Conservation (phyloP, 495 filamentous ascomycete species). For the Cryomyces antarcticus region DNA sequence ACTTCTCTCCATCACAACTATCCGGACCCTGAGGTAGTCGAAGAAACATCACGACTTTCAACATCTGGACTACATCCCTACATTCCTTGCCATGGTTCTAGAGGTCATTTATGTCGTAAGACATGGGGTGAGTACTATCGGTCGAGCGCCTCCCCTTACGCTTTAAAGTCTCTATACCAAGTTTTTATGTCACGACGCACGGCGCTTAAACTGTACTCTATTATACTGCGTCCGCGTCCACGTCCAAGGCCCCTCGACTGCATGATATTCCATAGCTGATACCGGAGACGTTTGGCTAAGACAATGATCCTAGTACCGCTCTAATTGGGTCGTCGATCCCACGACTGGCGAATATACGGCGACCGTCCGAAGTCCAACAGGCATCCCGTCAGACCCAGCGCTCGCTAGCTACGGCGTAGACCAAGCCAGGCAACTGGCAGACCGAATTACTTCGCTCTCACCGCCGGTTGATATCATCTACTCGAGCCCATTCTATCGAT, state of each 20-base stretch:
- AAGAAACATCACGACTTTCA: too few relatives aligned
- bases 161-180: too few relatives aligned
- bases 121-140: constrained; percentile 40
- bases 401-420: constrained; percentile 67
- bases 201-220: neutral
- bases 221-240: neutral
- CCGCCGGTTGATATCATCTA: constrained; percentile 61
- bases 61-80: too few relatives aligned
- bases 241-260: neutral
- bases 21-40: too few relatives aligned
- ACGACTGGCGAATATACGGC: constrained; percentile 52
- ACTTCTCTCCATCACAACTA: too few relatives aligned
- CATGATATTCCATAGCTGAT: neutral
- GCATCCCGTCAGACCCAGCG: constrained; percentile 68
- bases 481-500: constrained; percentile 76
- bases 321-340: constrained; percentile 68
- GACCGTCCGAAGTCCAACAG: constrained; percentile 56
- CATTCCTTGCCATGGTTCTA: constrained; percentile 19
- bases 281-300: constrained; percentile 2
- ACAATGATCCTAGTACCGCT: constrained; percentile 47
- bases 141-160: too few relatives aligned
- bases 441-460: constrained; percentile 34
- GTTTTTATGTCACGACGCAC: neutral
- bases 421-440: constrained; percentile 63
- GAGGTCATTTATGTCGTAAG: constrained; percentile 72